Percentiles rank a stretch among this genome's conserved stretches.
These are phyloP conservation scores for Gnomoniopsis smithogilvyi DNA, from an alignment of 2,329 filamentous ascomycete species.

Conservation along the genomic window DNA sequence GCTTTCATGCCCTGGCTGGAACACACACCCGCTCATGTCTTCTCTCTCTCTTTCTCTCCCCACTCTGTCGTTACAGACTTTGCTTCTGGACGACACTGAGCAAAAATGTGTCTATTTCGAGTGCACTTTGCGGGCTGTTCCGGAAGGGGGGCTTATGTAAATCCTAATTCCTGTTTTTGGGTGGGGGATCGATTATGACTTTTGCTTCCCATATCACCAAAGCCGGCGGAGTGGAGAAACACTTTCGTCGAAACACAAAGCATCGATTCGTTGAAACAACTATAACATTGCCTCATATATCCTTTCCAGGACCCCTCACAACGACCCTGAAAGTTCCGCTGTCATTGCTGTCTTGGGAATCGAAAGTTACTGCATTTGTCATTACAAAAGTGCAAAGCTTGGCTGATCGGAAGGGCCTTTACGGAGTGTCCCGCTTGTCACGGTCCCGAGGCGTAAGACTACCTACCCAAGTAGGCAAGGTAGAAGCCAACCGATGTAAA, in stretches of 20 bases:
- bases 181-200: background rate
- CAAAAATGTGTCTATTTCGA: background rate
- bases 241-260: background rate
- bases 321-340: background rate
- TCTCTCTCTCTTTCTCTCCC: background rate
- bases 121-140: background rate
- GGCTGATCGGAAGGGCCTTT: too few species aligned
- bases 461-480: too few species aligned
- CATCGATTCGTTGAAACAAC: background rate
- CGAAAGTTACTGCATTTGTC: background rate
- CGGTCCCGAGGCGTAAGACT: too few species aligned
- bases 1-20: too few species aligned
- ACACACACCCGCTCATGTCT: background rate
- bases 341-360: background rate
- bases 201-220: background rate
- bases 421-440: too few species aligned
- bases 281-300: background rate
- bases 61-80: background rate
- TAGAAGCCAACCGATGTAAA: too few species aligned
- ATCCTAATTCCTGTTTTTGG: background rate
- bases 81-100: background rate
- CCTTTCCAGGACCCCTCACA: background rate
- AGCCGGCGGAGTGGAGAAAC: background rate
- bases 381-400: too few species aligned
- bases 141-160: background rate